phyloP scores from a whole-genome alignment of 2,329 filamentous ascomycete species.

The Colletotrichum magnum region DNA sequence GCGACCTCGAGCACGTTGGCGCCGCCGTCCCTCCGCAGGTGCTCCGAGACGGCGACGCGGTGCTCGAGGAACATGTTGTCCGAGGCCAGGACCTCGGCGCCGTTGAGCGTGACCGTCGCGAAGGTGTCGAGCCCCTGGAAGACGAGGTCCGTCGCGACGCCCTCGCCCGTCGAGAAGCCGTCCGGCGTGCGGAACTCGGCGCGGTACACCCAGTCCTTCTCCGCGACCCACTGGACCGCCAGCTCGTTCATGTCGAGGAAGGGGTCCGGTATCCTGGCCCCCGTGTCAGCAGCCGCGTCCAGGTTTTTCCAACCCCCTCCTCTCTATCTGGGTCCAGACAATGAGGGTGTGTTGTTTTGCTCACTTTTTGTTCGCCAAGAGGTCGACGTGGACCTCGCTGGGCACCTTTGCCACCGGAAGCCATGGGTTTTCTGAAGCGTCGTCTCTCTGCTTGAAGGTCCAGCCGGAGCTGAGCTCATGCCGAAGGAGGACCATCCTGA shows the following conservation, averaged over 20 bases:
- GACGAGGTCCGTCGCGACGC: slow-evolving; percentile 60
- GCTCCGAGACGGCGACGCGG: slow-evolving; percentile 64
- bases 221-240: slow-evolving; percentile 72
- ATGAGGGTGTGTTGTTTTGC: neutral
- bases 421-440: slow-evolving; percentile 48
- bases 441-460: slow-evolving; percentile 46
- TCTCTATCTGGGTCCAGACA: neutral
- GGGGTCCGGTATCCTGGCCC: slow-evolving; percentile 64
- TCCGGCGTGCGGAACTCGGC: slow-evolving; percentile 50
- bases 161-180: neutral
- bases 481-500: slow-evolving; percentile 6
- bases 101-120: slow-evolving; percentile 70
- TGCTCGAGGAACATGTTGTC: slow-evolving; percentile 77
- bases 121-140: slow-evolving; percentile 77
- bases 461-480: slow-evolving; percentile 44
- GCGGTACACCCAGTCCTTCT: slow-evolving; percentile 72
- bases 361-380: slow-evolving; percentile 53
- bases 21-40: slow-evolving; percentile 51
- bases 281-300: neutral
- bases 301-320: too few relatives aligned
- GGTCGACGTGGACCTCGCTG: slow-evolving; percentile 55
- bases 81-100: slow-evolving; percentile 63
- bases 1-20: slow-evolving; percentile 67
- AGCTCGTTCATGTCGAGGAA: slow-evolving; percentile 74
- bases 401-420: slow-evolving; percentile 52